Conservation (phyloP, 345 rosid genomes). For the Gossypium mustelinum region DNA sequence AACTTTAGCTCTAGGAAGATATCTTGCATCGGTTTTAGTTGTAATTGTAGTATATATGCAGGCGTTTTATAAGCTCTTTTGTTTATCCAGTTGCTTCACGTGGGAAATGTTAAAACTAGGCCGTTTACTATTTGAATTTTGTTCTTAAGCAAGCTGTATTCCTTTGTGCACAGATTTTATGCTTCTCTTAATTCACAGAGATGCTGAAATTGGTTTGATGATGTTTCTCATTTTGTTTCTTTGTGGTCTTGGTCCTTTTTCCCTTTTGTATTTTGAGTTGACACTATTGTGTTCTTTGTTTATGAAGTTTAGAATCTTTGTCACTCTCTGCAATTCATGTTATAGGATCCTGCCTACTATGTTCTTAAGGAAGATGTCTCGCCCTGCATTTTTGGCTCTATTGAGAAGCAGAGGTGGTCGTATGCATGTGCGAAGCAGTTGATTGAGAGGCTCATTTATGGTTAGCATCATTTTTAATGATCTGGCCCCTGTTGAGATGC, state of each 20-base stretch:
- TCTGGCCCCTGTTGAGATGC: not conserved
- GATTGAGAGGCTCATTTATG: conserved; percentile 93
- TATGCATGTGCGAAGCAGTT: conserved; percentile 98
- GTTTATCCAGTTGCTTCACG: not conserved
- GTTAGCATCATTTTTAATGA: conserved; percentile 28
- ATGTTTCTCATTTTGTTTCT: not conserved
- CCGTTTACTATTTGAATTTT: not conserved
- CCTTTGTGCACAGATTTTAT: not conserved
- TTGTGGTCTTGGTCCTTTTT: not conserved
- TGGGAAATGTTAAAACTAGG: not conserved
- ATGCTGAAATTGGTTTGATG: not conserved
- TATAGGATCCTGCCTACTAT: conserved; percentile 85
- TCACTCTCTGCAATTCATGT: conserved; percentile 7
- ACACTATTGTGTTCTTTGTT: not conserved
- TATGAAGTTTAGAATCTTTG: not conserved
- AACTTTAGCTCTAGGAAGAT: not conserved
- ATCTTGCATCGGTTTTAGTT: not conserved
- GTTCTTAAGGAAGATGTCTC: conserved; percentile 83
- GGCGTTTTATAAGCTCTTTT: not conserved
- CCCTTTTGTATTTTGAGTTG: not conserved
- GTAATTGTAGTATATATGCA: not conserved
- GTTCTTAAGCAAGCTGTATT: not conserved
- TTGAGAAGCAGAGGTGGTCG: conserved; percentile 99
- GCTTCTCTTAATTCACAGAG: not conserved
- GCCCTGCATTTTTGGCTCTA: conserved; percentile 95